Base-by-base conservation (phyloP, 1,284 basidiomycete genomes). In the Afroboletus lepidellus region DNA sequence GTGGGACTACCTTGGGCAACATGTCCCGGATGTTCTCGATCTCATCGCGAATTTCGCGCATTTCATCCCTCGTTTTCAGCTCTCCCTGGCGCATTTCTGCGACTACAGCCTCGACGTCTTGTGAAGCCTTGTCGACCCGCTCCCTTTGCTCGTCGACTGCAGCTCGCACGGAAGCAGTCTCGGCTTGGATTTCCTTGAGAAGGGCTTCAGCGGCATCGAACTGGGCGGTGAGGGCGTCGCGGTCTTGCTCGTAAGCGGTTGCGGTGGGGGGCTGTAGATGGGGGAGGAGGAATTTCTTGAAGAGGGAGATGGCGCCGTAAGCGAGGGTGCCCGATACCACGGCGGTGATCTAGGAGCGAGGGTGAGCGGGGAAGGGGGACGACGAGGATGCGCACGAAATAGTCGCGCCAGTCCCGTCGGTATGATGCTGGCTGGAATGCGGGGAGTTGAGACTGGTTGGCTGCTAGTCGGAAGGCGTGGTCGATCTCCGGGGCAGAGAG, bases 251-350 rank as follows among this genome's bases (percentile, higher is more conserved):
- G 66, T 98, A 98, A 3, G 92, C 89, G 18, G 92, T 91, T 4
- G 87, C 80, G 3, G 87, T 84, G 2, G 96, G 96, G 9, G 97
- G 95, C 68, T 85, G 85, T 3, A 99, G 82, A 70, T 98, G 92
- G 0, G 97, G 97, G 15, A 91, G 73, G 25, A 99, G 77, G 71
- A 92, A 96, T 85, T 94, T 97, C 88, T 85, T 85, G 61, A 94
- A 94, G 34, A 98, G 72, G 2, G 92, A 79, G 24, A 88, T 77
- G n/a, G 93, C 84, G 18, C 94, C 91, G 69, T 94, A 98, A n/a
- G 87, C 83, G 12, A 96, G 75, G 3, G 88, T 84, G 4, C 95
- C 94, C 38, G 94, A 94, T 5, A 99, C 78, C 33, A 98, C 90
- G 13, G 90, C 88, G 74, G 96, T 94, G 65, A 99, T 97, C 92